Evolutionary conservation across 768 basidiomycete species (phyloP).

Genomic region (Solioccasus polychromus): DNA sequence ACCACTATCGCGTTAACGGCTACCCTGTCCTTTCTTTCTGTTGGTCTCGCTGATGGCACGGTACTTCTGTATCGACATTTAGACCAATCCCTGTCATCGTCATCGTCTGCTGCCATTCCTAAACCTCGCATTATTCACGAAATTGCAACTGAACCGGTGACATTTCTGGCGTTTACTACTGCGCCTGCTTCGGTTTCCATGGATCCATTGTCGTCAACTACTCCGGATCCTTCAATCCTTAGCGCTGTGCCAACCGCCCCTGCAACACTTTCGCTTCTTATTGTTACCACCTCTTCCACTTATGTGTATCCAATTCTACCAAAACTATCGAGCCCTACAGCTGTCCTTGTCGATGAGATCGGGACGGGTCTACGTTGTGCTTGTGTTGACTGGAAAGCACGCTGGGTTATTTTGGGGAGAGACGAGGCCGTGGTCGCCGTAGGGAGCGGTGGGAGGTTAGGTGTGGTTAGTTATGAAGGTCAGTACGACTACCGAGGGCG

Average conservation of each 20-base stretch:
- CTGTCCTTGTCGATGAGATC: conserved; percentile 78
- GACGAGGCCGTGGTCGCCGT: conserved; percentile 93
- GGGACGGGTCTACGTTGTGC: conserved; percentile 86
- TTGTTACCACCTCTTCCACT: conserved; percentile 85
- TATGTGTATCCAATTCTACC: conserved; percentile 75
- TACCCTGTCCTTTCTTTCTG: conserved; percentile 77
- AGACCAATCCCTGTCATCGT: conserved; percentile 81
- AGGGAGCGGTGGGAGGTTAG: conserved; percentile 74
- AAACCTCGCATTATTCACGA: conserved; percentile 86
- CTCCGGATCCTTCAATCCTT: conserved; percentile 14
- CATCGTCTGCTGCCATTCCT: conserved; percentile 71
- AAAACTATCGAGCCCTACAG: conserved; percentile 60
- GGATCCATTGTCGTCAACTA: conserved; percentile 15
- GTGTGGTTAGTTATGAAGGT: conserved; percentile 94
- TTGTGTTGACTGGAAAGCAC: conserved; percentile 68
- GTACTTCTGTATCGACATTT: conserved; percentile 90
- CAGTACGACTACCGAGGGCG: conserved; percentile 7
- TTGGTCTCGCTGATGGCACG: conserved; percentile 93
- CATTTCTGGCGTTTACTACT: conserved; percentile 82
- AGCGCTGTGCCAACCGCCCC: conserved; percentile 19
- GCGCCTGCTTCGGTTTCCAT: conserved; percentile 21
- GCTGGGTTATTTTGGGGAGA: conserved; percentile 78
- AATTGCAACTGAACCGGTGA: conserved; percentile 83
- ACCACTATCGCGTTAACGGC: conserved; percentile 78
- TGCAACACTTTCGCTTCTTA: conserved; percentile 64